phyloP scores from a whole-genome alignment of 495 filamentous ascomycete species.

The Xylona heveae region DNA sequence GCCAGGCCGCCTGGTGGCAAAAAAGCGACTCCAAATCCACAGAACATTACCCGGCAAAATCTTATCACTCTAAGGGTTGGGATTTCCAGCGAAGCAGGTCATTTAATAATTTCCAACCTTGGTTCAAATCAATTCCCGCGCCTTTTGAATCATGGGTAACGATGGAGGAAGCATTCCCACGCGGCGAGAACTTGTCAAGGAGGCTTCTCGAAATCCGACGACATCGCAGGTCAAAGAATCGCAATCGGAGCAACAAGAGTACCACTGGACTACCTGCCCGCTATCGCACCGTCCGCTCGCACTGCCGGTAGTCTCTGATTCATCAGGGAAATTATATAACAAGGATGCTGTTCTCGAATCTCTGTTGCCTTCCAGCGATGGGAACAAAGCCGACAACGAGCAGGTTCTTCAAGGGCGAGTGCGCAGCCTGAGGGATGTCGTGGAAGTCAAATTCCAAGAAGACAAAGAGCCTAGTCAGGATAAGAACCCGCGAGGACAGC shows the following conservation, averaged over 20 bases:
- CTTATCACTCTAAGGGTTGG: too few relatives aligned
- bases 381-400: slow-evolving; percentile 36
- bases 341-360: slow-evolving; percentile 78
- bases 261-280: slow-evolving; percentile 73
- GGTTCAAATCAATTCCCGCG: too few relatives aligned
- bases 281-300: slow-evolving; percentile 56
- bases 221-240: slow-evolving; percentile 82
- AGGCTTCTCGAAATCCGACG: slow-evolving; percentile 58
- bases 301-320: slow-evolving; percentile 66
- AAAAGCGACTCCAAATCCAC: too few relatives aligned
- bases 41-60: too few relatives aligned
- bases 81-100: too few relatives aligned
- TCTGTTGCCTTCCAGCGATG: slow-evolving; percentile 40
- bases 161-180: slow-evolving; percentile 50
- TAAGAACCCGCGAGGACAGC: slow-evolving; percentile 17
- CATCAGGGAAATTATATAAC: slow-evolving; percentile 71
- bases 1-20: too few relatives aligned
- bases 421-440: slow-evolving; percentile 65
- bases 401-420: slow-evolving; percentile 48
- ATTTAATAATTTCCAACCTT: too few relatives aligned
- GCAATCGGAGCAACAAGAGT: slow-evolving; percentile 57
- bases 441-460: slow-evolving; percentile 66
- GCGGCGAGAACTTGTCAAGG: slow-evolving; percentile 83
- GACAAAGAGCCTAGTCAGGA: slow-evolving; percentile 18
- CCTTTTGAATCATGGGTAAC: slow-evolving; percentile 3